Evolutionary conservation across 1,139 yeast genomes (phyloP).

Genomic region (Nadsonia commutata): DNA sequence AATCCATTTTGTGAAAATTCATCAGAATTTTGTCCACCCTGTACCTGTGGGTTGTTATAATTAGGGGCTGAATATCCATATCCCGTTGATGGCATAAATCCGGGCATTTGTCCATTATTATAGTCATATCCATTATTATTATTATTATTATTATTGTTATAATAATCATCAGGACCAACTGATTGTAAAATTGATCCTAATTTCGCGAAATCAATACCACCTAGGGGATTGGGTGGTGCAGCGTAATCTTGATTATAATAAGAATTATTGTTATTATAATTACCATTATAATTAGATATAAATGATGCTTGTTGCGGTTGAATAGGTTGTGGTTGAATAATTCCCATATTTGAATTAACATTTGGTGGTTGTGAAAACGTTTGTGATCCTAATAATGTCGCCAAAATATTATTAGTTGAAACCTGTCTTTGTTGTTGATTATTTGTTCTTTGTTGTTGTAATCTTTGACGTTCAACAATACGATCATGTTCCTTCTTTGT

Average conservation of each 20-base stretch:
- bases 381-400: background rate
- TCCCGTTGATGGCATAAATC: background rate
- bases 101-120: conserved; percentile 10
- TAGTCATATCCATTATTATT: conserved; percentile 12
- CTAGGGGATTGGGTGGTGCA: background rate
- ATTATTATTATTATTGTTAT: conserved; percentile 13
- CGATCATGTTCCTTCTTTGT: conserved; percentile 18
- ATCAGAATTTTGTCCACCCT: background rate
- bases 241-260: background rate
- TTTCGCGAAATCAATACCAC: conserved; percentile 2
- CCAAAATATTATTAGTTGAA: background rate
- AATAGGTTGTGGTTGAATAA: background rate
- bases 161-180: background rate
- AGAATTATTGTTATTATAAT: background rate
- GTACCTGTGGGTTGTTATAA: background rate
- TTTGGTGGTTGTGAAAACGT: background rate
- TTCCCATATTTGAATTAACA: too few species aligned
- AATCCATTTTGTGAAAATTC: background rate
- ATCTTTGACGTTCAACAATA: conserved; percentile 5
- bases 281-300: background rate
- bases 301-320: background rate
- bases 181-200: background rate
- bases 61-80: conserved; percentile 1
- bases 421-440: conserved; percentile 1
- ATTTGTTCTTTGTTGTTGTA: background rate